These are phyloP conservation scores for Taphrina populina DNA, from an alignment of 1,139 yeast species.

Conservation along the genomic window DNA sequence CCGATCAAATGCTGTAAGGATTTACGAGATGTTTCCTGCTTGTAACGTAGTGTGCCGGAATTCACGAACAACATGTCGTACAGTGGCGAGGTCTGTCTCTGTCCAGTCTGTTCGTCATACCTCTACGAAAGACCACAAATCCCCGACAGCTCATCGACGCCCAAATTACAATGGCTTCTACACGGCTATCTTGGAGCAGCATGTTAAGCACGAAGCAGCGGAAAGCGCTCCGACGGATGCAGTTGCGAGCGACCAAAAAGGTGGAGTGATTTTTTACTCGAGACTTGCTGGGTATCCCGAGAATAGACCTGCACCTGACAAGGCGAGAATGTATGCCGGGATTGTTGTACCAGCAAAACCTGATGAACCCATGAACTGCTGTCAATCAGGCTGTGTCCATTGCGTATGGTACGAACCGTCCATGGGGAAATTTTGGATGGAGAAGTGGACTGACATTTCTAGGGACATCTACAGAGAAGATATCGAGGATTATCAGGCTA, in stretches of 20 bases:
- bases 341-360: conserved; percentile 27
- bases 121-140: too few species aligned
- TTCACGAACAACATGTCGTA: too few species aligned
- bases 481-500: conserved; percentile 26
- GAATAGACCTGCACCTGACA: conserved; percentile 17
- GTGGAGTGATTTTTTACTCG: conserved; percentile 24
- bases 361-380: conserved; percentile 31
- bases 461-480: conserved; percentile 30
- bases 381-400: conserved; percentile 33
- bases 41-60: too few species aligned
- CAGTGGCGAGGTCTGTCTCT: too few species aligned
- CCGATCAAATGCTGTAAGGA: too few species aligned
- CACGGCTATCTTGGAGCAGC: conserved; percentile 23
- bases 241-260: conserved; percentile 1
- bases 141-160: too few species aligned
- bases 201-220: background rate
- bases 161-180: conserved; percentile 29
- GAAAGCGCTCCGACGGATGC: background rate
- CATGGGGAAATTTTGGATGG: too few species aligned
- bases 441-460: too few species aligned
- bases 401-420: conserved; percentile 25
- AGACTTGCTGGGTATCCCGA: conserved; percentile 31
- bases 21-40: too few species aligned
- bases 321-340: conserved; percentile 22
- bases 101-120: too few species aligned